Percentiles rank a stretch among this genome's conserved stretches.
Conservation (phyloP, 2,329 filamentous ascomycete genomes). For the Zymoseptoria passerinii region DNA sequence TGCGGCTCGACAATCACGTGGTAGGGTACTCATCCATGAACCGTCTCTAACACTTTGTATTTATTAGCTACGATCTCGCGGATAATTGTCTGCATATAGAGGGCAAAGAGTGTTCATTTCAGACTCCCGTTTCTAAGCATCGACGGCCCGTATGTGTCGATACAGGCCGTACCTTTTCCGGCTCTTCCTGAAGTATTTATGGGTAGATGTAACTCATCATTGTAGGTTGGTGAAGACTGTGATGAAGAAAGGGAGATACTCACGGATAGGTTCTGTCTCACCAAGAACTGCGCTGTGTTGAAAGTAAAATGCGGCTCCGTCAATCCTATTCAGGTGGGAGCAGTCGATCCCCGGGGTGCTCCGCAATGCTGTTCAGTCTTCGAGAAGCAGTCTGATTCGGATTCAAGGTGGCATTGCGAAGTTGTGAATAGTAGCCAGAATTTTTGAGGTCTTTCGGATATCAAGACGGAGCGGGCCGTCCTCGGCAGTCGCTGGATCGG, state of each 20-base stretch:
- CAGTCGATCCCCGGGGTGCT: too few species aligned
- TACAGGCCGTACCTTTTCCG: constrained; percentile 45
- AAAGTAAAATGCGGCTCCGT: not conserved
- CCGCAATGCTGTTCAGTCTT: not conserved
- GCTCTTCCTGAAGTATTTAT: constrained; percentile 42
- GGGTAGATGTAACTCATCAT: constrained; percentile 31
- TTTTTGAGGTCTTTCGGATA: not conserved
- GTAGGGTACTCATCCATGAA: not conserved
- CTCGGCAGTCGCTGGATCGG: too few species aligned
- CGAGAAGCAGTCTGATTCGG: not conserved
- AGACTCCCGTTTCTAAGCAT: constrained; percentile 41
- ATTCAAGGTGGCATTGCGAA: not conserved
- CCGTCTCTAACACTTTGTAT: not conserved
- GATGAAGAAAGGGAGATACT: not conserved
- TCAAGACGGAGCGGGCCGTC: not conserved
- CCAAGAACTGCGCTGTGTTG: not conserved
- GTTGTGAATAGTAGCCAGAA: not conserved
- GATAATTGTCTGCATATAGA: not conserved
- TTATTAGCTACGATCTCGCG: not conserved
- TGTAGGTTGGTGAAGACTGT: constrained; percentile 8
- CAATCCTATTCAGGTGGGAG: not conserved
- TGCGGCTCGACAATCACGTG: not conserved
- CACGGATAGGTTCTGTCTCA: not conserved
- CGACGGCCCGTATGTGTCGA: constrained; percentile 43
- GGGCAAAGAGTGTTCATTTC: not conserved